phyloP scores from a whole-genome alignment of 2,329 filamentous ascomycete species.

The Grosmannia clavigera region DNA sequence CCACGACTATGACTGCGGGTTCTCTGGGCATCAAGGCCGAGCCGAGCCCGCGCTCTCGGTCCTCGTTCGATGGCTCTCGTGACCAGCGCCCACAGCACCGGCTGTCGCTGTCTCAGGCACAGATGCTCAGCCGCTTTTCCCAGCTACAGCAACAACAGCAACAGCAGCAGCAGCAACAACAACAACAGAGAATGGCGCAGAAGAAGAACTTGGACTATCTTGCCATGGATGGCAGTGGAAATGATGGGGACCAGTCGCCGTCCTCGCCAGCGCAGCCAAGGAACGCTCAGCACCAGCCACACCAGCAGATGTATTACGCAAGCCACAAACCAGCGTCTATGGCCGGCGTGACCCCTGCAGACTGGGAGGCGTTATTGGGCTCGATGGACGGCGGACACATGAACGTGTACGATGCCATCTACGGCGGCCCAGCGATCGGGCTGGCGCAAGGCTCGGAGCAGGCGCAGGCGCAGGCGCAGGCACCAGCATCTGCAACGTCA shows the following conservation, averaged over 20 bases:
- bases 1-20: slow-evolving; percentile 22
- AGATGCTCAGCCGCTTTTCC: slow-evolving; percentile 25
- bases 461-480: slow-evolving; percentile 22
- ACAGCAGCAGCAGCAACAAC: slow-evolving; percentile 17
- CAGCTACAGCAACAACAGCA: slow-evolving; percentile 22
- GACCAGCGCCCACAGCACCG: slow-evolving; percentile 34
- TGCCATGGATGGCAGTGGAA: slow-evolving; percentile 17
- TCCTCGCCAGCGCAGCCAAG: slow-evolving; percentile 34
- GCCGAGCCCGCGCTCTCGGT: slow-evolving; percentile 26
- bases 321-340: slow-evolving; percentile 23
- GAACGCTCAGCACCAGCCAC: slow-evolving; percentile 25
- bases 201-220: slow-evolving; percentile 48
- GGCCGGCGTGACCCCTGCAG: slow-evolving; percentile 42
- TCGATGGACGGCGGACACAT: slow-evolving; percentile 67
- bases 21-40: slow-evolving; percentile 10
- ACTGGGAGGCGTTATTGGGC: slow-evolving; percentile 74
- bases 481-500: slow-evolving; percentile 27
- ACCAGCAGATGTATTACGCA: slow-evolving; percentile 17
- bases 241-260: slow-evolving; percentile 27
- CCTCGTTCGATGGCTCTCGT: slow-evolving; percentile 32
- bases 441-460: slow-evolving; percentile 23
- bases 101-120: slow-evolving; percentile 31
- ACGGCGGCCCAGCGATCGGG: slow-evolving; percentile 48
- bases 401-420: slow-evolving; percentile 78
- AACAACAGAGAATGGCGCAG: slow-evolving; percentile 16